These are phyloP conservation scores for Kondoa subrosea DNA, from an alignment of 768 basidiomycete species.

Conservation along the genomic window DNA sequence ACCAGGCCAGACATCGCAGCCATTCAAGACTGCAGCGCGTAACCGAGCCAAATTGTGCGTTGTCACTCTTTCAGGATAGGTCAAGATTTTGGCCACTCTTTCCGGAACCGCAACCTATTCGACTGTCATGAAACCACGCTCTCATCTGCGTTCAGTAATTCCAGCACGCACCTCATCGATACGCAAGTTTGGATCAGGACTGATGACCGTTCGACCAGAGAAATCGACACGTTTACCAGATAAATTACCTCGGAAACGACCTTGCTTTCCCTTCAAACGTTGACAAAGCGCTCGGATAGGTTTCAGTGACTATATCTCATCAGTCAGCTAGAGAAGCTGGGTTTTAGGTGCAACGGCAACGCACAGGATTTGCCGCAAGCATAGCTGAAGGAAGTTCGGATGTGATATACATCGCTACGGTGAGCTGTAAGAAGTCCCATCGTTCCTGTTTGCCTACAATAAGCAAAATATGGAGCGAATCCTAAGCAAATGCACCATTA, in stretches of 20 bases:
- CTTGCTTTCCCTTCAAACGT: constrained; percentile 94
- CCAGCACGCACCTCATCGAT: constrained; percentile 60
- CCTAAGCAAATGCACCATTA: constrained; percentile 49
- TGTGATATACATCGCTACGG: constrained; percentile 95
- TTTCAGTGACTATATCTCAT: constrained; percentile 46
- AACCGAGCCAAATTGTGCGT: constrained; percentile 67
- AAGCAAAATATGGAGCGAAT: background rate
- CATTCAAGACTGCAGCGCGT: constrained; percentile 63
- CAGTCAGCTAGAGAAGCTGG: background rate
- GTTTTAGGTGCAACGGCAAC: background rate
- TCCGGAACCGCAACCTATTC: constrained; percentile 68
- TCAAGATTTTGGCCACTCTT: constrained; percentile 81
- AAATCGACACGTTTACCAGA: constrained; percentile 99
- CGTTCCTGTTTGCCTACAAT: constrained; percentile 49
- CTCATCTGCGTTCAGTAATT: too few relatives aligned
- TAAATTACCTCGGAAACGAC: constrained; percentile 92
- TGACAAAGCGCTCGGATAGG: constrained; percentile 96
- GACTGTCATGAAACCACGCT: background rate
- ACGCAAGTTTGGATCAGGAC: constrained; percentile 93
- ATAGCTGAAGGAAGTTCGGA: constrained; percentile 79
- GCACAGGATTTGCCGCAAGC: constrained; percentile 29
- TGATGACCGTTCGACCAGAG: constrained; percentile 93
- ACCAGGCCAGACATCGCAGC: constrained; percentile 77
- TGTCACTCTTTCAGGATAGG: constrained; percentile 91
- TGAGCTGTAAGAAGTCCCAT: constrained; percentile 93